Percentiles rank a stretch among this genome's conserved stretches.
Evolutionary conservation across 805 yeast genomes (phyloP).

Genomic region (Wickerhamomyces subpelliculosus): DNA sequence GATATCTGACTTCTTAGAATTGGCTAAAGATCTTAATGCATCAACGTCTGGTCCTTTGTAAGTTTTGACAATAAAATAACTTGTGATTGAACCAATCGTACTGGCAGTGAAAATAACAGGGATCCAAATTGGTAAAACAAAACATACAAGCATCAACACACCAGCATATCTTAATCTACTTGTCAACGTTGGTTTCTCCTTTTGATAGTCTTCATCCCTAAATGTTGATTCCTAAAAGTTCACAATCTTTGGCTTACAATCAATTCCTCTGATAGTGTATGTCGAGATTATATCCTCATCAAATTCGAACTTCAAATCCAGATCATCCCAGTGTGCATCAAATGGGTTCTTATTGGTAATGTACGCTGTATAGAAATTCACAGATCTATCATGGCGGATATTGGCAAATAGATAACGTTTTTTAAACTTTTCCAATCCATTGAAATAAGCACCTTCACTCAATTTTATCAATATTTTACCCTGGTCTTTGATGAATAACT

Average conservation of each 20-base stretch:
- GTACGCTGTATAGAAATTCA: conserved; percentile 78
- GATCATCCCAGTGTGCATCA: conserved; percentile 41
- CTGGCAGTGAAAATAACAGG: conserved; percentile 34
- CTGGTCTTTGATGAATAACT: conserved; percentile 51
- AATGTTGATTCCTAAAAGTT: conserved; percentile 34
- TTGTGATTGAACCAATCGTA: conserved; percentile 28
- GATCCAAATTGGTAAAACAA: conserved; percentile 41
- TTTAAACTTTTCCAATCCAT: conserved; percentile 53
- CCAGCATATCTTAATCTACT: conserved; percentile 19
- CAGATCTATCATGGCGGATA: conserved; percentile 76
- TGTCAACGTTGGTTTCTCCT: conserved; percentile 7
- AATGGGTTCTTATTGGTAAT: conserved; percentile 73
- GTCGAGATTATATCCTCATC: conserved; percentile 30
- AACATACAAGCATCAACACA: conserved; percentile 10
- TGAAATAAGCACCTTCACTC: conserved; percentile 33
- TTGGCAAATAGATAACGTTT: conserved; percentile 63
- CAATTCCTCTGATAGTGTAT: conserved; percentile 28
- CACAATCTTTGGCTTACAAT: conserved; percentile 43
- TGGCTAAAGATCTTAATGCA: conserved; percentile 2
- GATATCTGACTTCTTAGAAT: conserved; percentile 2
- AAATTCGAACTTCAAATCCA: conserved; percentile 36
- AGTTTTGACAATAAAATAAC: conserved; percentile 35
- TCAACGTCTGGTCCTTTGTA: conserved; percentile 10
- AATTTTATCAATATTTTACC: conserved; percentile 38
- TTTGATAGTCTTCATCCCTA: not conserved